A percentile compares a stretch with the other conserved stretches of the same genome.
Evolutionary conservation across 129 eudicot genomes (phyloP).

Genomic region (Saussurea involucrata): DNA sequence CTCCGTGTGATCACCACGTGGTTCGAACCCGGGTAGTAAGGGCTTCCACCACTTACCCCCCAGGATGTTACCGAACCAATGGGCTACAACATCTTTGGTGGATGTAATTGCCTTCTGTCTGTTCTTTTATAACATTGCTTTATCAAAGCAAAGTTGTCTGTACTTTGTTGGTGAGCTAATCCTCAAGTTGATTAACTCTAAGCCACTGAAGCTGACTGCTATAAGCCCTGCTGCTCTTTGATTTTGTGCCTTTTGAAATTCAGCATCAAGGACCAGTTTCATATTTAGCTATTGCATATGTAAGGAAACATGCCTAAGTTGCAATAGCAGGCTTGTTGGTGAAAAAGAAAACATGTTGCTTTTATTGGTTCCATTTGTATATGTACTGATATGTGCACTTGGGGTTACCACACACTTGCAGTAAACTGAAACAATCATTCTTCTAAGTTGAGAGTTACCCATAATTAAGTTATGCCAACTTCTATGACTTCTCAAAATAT

Average conservation of each 20-base stretch:
- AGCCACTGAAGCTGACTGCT: neutral
- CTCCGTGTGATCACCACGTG: no score
- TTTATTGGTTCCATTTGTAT: conserved; percentile 7
- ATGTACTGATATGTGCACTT: conserved; percentile 7
- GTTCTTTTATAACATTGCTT: neutral
- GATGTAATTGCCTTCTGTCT: neutral
- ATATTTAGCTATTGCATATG: neutral
- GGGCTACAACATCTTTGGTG: no score
- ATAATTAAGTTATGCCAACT: conserved; percentile 8
- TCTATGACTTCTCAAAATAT: conserved; percentile 9
- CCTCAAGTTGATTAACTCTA: neutral
- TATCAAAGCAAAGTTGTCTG: neutral
- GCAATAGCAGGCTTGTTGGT: neutral
- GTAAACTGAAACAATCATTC: neutral
- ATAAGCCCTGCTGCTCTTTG: neutral
- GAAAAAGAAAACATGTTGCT: neutral
- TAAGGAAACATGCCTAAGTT: neutral
- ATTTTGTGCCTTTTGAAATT: neutral
- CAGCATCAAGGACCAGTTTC: neutral
- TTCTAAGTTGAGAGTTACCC: neutral
- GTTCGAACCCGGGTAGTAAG: no score
- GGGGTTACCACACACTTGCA: neutral
- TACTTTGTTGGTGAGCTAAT: neutral
- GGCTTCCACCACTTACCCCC: no score
- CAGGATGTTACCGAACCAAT: no score